Base-by-base conservation (phyloP, 2,329 filamentous ascomycete species). In the Truncatella angustata region DNA sequence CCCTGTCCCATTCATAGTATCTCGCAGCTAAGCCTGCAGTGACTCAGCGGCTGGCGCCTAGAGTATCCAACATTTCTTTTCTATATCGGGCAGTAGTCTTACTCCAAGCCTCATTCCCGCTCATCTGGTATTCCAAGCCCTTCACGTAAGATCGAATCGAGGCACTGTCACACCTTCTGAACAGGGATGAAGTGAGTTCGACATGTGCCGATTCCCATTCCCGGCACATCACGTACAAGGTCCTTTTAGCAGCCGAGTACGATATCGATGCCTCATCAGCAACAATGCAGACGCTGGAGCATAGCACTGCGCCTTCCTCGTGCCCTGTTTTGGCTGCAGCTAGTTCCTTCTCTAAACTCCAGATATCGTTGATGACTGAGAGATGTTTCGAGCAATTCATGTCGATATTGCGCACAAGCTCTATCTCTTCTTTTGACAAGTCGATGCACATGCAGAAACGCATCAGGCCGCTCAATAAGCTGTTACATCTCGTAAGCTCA, bases 321-420 rank as follows among this genome's bases (percentile, higher is more conserved):
- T 56, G 54, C 2, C 44, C 43, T 49, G 9, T 50, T 30, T 53
- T 53, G 7, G 36, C 59, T 35, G 26, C 58, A n/a, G 32, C 40
- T 7, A 51, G 59, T 40, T 73, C 70, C 56, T 73, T 74, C 26
- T 73, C 68, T 21, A 48, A 73, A 39, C 61, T 66, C 54, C 57
- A 69, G 43, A 73, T 70, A 47, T 73, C 70, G 54, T 73, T 73
- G 12, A 74, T 54, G 9, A 72, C 53, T 3, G 66, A 62, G 37
- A 72, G 57, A 34, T 73, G 70, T 51, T 64, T 64, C 2, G 60
- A 56, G 52, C 61, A 68, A 56, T 70, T 72, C 5, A 48, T 20
- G 4, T 73, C 68, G 6, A 69, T 50, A 1, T 53, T 36, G 12
- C 42, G 35, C n/a, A 64, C 55, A 2, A 57, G 36, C 1, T 44